phyloP scores from a whole-genome alignment of 495 filamentous ascomycete species.

The Collariella sp. region DNA sequence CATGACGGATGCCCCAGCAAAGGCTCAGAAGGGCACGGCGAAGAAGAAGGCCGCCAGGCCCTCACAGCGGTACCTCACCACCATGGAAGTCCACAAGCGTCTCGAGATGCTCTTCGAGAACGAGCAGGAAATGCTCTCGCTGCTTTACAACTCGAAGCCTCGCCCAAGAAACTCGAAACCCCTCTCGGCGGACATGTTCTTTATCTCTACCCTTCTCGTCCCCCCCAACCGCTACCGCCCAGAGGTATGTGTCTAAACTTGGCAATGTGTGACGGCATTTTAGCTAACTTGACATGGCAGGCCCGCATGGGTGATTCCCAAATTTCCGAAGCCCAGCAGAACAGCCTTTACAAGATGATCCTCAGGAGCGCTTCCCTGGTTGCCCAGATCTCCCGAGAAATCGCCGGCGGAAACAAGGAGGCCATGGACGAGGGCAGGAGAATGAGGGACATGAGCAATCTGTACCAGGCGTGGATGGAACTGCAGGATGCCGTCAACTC shows the following conservation, averaged over 20 bases:
- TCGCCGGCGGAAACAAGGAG: constrained; percentile 34
- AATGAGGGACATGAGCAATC: constrained; percentile 33
- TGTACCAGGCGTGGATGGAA: constrained; percentile 56
- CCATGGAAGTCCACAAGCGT: constrained; percentile 66
- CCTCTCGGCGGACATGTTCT: constrained; percentile 81
- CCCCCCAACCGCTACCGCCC: constrained; percentile 92
- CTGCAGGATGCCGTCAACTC: constrained; percentile 88
- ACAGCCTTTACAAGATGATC: constrained; percentile 73
- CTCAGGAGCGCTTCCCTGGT: constrained; percentile 61
- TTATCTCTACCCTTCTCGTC: constrained; percentile 73
- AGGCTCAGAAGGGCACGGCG: constrained; percentile 21
- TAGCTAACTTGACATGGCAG: not conserved
- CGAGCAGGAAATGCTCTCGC: constrained; percentile 67
- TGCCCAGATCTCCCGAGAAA: constrained; percentile 65
- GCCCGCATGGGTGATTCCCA: constrained; percentile 66
- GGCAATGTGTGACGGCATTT: too few species aligned
- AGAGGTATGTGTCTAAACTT: constrained; percentile 31
- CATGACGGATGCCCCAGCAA: constrained; percentile 36
- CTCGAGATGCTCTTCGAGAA: constrained; percentile 75
- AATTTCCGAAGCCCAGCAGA: constrained; percentile 77
- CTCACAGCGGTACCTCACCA: constrained; percentile 58
- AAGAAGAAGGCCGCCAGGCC: constrained; percentile 24
- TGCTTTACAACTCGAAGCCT: constrained; percentile 74
- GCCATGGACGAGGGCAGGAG: constrained; percentile 37
- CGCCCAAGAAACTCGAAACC: constrained; percentile 37